Base-by-base conservation (phyloP, 208 protist species). In the Strigomonas oncopelti region DNA sequence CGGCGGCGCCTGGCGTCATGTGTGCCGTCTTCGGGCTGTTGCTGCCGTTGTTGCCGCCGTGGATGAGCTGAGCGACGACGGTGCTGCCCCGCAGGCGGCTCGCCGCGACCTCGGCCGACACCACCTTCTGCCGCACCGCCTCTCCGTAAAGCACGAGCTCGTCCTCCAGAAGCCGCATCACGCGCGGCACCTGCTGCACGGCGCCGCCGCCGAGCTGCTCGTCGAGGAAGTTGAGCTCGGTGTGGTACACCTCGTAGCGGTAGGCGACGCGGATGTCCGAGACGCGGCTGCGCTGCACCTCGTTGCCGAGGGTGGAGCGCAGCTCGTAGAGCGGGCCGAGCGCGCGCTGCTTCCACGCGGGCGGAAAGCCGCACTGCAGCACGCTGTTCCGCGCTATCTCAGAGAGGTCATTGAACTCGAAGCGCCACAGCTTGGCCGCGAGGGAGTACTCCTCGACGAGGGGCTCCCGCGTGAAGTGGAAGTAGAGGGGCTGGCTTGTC, bases 371-470 rank as follows among this genome's bases (percentile, higher is more conserved):
- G 67, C 84, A 92, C 74, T 98, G 92, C 24, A 97, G 70, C 5
- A 99, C 98, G 34, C 80, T 94, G 76, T 99, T 99, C 31, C 96
- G 90, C n/a, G 98, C 98, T 61, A 99, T 98, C 77, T 99, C 98
- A 58, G 94, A 99, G 25, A 99, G 78, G 74, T 99, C 98, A 67
- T 93, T 93, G 36, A 96, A 91, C 62, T 94, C 92, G n/a, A 99
- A 84, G 68, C 96, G 82, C 92, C 94, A 99, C 57, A 98, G 77
- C 81, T 99, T 98, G n/a, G 95, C 88, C 0, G 98, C 97, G 64
- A 99, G 96, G 63, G 85, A 90, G 79, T 99, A 99, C 82, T 99
- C 98, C 78, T 99, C 98, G 45, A 99, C 93, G 5, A 99, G 85
- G 8, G 98, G 98, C 78, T 99, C 98, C 34, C 88, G 79, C 22